Evolutionary conservation across 495 filamentous ascomycete species (phyloP).

Genomic region (Aspergillus avenaceus): DNA sequence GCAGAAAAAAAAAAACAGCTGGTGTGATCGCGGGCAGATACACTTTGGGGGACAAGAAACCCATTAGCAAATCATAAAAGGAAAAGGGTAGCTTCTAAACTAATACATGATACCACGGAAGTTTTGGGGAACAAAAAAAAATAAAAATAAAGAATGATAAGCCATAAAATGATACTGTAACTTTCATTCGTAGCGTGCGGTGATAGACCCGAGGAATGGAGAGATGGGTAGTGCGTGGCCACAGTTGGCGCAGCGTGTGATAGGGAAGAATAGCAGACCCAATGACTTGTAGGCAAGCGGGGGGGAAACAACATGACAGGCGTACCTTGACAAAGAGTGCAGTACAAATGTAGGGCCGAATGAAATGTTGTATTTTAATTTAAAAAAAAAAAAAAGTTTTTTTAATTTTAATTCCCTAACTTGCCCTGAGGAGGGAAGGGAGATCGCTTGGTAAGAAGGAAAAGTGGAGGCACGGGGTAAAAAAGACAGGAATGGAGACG

Average conservation of each 20-base stretch:
- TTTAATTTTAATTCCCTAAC: slow-evolving; percentile 10
- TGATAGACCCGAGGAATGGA: slow-evolving; percentile 21
- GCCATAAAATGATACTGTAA: slow-evolving; percentile 12
- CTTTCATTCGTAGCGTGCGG: slow-evolving; percentile 13
- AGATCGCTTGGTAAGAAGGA: slow-evolving; percentile 11
- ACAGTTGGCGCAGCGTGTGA: slow-evolving; percentile 21
- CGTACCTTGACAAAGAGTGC: slow-evolving; percentile 14
- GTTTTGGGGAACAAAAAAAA: slow-evolving; percentile 12
- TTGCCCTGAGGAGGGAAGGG: slow-evolving; percentile 7
- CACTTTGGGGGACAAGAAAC: slow-evolving; percentile 5
- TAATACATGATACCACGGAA: slow-evolving; percentile 5
- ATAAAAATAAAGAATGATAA: slow-evolving; percentile 19
- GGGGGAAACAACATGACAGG: slow-evolving; percentile 10
- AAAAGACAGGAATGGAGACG: slow-evolving; percentile 18
- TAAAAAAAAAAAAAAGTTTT: slow-evolving; percentile 8
- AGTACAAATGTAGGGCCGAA: background rate
- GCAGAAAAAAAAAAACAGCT: slow-evolving; percentile 16
- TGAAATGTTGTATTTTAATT: slow-evolving; percentile 16
- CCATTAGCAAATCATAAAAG: slow-evolving; percentile 20
- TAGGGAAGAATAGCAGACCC: slow-evolving; percentile 9
- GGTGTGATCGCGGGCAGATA: slow-evolving; percentile 1
- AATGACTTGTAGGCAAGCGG: slow-evolving; percentile 3
- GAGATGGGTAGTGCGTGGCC: slow-evolving; percentile 36
- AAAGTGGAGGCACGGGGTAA: slow-evolving; percentile 21
- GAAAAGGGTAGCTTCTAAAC: slow-evolving; percentile 7